A percentile compares a stretch with the other conserved stretches of the same genome.
phyloP scores from a whole-genome alignment of 495 filamentous ascomycete species.

The Aspergillus diversus region DNA sequence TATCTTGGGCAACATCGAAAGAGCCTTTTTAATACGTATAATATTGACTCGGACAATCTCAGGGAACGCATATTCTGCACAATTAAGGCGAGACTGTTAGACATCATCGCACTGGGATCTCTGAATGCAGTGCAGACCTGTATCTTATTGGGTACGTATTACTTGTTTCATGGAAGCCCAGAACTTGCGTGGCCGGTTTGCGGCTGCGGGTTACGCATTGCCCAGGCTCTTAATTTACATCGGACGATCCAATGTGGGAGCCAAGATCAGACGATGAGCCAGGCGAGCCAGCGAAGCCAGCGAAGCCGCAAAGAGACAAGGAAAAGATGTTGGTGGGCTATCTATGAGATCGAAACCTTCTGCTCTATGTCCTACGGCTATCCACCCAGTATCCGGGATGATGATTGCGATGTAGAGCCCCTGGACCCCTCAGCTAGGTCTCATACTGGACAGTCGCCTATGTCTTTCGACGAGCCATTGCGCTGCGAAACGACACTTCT shows the following conservation, averaged over 20 bases:
- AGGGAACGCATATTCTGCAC: conserved; percentile 28
- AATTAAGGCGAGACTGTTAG: conserved; percentile 25
- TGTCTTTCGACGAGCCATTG: conserved; percentile 14
- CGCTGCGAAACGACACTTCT: conserved; percentile 25
- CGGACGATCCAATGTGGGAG: conserved; percentile 18
- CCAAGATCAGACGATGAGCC: not conserved
- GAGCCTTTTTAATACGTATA: conserved; percentile 11
- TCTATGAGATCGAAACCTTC: conserved; percentile 46
- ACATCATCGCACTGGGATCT: conserved; percentile 30
- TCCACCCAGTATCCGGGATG: conserved; percentile 37
- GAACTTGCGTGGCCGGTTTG: conserved; percentile 42
- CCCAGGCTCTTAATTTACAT: conserved; percentile 42
- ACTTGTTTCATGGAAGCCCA: conserved; percentile 40
- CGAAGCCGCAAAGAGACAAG: conserved; percentile 30
- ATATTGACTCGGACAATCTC: conserved; percentile 20
- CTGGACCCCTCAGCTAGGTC: conserved; percentile 30
- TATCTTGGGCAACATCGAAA: conserved; percentile 27
- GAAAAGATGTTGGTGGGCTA: conserved; percentile 48
- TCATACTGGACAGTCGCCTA: conserved; percentile 15
- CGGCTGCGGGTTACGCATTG: conserved; percentile 39
- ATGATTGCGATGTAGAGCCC: conserved; percentile 39
- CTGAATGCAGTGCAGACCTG: conserved; percentile 41
- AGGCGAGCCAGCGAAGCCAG: conserved; percentile 2
- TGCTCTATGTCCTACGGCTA: conserved; percentile 43
- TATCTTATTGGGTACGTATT: conserved; percentile 41